Percentiles rank a stretch among this genome's conserved stretches.
Conservation (phyloP, 352 stramenopile genomes). For the Phytophthora sojae region DNA sequence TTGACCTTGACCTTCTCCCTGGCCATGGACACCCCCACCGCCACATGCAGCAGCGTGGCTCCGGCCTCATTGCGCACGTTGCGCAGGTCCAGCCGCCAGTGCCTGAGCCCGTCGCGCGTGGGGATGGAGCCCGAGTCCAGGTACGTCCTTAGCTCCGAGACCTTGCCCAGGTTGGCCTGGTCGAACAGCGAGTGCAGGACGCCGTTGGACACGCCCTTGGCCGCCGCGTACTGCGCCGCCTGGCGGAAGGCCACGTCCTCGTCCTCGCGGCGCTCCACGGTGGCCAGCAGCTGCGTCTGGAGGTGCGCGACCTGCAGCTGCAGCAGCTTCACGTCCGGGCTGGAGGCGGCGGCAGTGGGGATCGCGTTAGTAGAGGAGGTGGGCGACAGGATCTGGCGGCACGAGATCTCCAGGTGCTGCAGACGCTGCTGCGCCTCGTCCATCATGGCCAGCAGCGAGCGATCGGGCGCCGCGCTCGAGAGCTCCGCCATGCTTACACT, state of each 20-base stretch:
- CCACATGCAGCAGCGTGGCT: constrained; percentile 70
- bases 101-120: constrained; percentile 76
- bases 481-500: constrained; percentile 8
- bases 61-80: constrained; percentile 72
- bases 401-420: constrained; percentile 65
- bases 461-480: not conserved
- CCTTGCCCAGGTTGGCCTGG: constrained; percentile 68
- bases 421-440: constrained; percentile 51
- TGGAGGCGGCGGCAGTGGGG: constrained; percentile 15
- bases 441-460: constrained; percentile 69
- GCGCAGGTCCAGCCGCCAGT: constrained; percentile 74
- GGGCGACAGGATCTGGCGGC: constrained; percentile 39
- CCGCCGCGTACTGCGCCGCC: constrained; percentile 60
- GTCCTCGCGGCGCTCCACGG: constrained; percentile 70
- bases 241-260: constrained; percentile 67
- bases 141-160: constrained; percentile 59
- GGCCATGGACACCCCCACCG: constrained; percentile 73
- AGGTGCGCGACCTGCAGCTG: constrained; percentile 63
- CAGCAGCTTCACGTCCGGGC: constrained; percentile 34
- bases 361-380: not conserved
- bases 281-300: constrained; percentile 45
- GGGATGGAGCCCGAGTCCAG: constrained; percentile 77
- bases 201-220: constrained; percentile 78
- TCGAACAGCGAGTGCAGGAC: constrained; percentile 84
- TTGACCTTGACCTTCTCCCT: constrained; percentile 74